Evolutionary conservation across 305 asterid species (phyloP).

Genomic region (Ajuga reptans): DNA sequence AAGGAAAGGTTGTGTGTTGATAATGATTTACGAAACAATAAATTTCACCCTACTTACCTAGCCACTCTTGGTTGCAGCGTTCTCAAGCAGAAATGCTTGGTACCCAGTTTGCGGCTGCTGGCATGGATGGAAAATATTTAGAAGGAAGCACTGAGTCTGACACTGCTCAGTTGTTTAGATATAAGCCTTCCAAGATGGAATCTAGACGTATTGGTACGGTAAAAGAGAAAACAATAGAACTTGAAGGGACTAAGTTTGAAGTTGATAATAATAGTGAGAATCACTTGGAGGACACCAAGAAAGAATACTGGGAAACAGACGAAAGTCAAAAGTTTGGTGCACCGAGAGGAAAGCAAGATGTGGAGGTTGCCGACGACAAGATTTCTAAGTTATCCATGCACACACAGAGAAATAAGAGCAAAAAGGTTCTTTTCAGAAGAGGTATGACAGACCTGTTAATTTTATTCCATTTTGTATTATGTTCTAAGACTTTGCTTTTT

Average conservation of each 20-base stretch:
- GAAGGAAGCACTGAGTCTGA: slow-evolving; percentile 83
- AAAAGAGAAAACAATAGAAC: slow-evolving; percentile 30
- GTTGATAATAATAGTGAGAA: slow-evolving; percentile 37
- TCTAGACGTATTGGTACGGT: slow-evolving; percentile 28
- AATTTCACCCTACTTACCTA: slow-evolving; percentile 18
- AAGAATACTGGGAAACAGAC: slow-evolving; percentile 85
- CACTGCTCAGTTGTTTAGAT: slow-evolving; percentile 48
- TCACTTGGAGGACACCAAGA: slow-evolving; percentile 57
- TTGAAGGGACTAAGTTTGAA: slow-evolving; percentile 38
- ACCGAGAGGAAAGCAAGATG: slow-evolving; percentile 32
- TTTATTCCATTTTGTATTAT: slow-evolving; percentile 11
- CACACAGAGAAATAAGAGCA: slow-evolving; percentile 57
- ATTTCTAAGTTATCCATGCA: slow-evolving; percentile 35
- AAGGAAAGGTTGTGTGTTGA: slow-evolving; percentile 48
- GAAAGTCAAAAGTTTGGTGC: slow-evolving; percentile 53
- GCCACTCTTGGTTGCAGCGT: slow-evolving; percentile 33
- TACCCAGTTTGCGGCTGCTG: slow-evolving; percentile 36
- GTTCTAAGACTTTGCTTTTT: slow-evolving; percentile 13
- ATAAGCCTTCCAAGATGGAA: slow-evolving; percentile 35
- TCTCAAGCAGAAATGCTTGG: slow-evolving; percentile 33
- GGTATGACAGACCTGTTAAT: slow-evolving; percentile 36
- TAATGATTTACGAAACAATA: neutral
- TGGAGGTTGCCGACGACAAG: slow-evolving; percentile 32
- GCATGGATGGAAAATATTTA: slow-evolving; percentile 55
- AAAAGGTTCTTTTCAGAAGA: slow-evolving; percentile 52